These are phyloP conservation scores for Scedosporium aurantiacum DNA, from an alignment of 2,329 filamentous ascomycete species.

Conservation along the genomic window DNA sequence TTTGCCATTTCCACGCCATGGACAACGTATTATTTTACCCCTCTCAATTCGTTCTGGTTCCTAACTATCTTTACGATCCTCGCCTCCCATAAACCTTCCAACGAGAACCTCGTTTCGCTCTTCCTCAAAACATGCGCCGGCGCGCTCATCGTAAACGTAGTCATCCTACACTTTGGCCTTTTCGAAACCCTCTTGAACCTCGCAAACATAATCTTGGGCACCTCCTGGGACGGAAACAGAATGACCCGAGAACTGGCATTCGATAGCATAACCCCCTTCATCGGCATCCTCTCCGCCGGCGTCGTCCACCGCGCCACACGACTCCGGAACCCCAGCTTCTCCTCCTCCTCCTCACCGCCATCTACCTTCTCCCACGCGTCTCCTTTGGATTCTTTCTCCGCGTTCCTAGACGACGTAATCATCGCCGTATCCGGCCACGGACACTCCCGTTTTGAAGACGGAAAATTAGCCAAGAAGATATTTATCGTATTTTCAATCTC, in stretches of 20 bases:
- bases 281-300: slow-evolving; percentile 41
- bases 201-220: slow-evolving; percentile 29
- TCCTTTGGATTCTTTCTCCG: slow-evolving; percentile 6
- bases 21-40: slow-evolving; percentile 44
- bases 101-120: slow-evolving; percentile 30
- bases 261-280: slow-evolving; percentile 44
- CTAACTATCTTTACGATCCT: slow-evolving; percentile 43
- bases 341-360: too few relatives aligned
- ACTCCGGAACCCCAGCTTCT: slow-evolving; percentile 1
- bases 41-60: slow-evolving; percentile 52
- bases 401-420: slow-evolving; percentile 3
- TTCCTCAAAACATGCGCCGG: slow-evolving; percentile 36
- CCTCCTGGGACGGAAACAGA: slow-evolving; percentile 36
- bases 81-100: slow-evolving; percentile 26
- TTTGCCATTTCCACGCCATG: slow-evolving; percentile 45
- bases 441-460: slow-evolving; percentile 1
- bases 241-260: slow-evolving; percentile 38
- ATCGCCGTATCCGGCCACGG: background rate
- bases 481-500: background rate
- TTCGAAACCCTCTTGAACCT: slow-evolving; percentile 17
- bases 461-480: slow-evolving; percentile 5
- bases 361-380: background rate
- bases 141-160: slow-evolving; percentile 23
- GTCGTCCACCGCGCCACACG: slow-evolving; percentile 21
- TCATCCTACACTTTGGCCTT: slow-evolving; percentile 19